Conservation (phyloP, 164 flowering plant species). For the Berberis vulgaris region DNA sequence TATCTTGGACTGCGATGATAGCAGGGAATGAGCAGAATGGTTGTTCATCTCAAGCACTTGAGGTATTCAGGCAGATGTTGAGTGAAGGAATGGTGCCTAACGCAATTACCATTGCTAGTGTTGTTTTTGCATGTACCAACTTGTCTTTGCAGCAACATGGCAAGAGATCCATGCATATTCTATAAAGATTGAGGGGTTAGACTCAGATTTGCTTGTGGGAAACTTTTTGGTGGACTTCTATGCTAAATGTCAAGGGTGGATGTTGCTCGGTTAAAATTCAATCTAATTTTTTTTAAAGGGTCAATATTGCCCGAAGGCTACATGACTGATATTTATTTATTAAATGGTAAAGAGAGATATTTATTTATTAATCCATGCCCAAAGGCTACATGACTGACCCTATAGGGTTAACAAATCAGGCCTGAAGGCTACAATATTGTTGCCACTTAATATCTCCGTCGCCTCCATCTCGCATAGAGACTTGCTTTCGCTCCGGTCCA, state of each 20-base stretch:
- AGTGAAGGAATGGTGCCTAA: conserved; percentile 47
- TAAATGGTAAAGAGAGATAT: too few relatives aligned
- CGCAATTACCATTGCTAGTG: conserved; percentile 43
- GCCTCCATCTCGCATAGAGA: too few relatives aligned
- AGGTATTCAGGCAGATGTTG: conserved; percentile 38
- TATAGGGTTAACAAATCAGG: too few relatives aligned
- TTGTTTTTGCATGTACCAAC: conserved; percentile 51
- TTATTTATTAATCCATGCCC: too few relatives aligned
- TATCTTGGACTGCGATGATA: conserved; percentile 70
- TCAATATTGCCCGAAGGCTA: too few relatives aligned
- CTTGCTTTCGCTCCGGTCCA: too few relatives aligned
- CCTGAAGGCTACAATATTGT: too few relatives aligned
- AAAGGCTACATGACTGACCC: too few relatives aligned
- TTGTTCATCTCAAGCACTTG: conserved; percentile 34
- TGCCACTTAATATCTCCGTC: too few relatives aligned
- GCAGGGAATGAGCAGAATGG: conserved; percentile 43
- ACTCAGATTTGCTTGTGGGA: conserved; percentile 46
- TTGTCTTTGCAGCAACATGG: conserved; percentile 30
- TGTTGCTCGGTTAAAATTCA: conserved; percentile 36
- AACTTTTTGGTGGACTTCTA: conserved; percentile 67
- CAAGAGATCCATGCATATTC: conserved; percentile 57
- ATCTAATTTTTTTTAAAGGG: too few relatives aligned
- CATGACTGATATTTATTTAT: too few relatives aligned
- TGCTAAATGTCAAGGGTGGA: conserved; percentile 43
- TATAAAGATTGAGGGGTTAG: conserved; percentile 27